Evolutionary conservation across 495 filamentous ascomycete genomes (phyloP).

Genomic region (Annulohypoxylon stygium): DNA sequence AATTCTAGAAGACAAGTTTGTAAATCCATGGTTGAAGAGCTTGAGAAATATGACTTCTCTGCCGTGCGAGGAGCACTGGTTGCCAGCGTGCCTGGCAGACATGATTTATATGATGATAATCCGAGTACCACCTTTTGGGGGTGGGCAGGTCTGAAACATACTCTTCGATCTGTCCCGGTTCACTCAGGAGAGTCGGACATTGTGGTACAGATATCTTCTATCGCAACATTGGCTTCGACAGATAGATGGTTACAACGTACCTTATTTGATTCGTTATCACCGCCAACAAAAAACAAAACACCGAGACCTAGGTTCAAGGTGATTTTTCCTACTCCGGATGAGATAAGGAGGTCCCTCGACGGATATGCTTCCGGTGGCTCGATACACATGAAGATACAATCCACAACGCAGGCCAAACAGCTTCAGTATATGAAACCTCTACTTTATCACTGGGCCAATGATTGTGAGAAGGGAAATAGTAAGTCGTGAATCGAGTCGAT

Average conservation of each 20-base stretch:
- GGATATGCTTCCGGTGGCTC: slow-evolving; percentile 83
- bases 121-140: slow-evolving; percentile 72
- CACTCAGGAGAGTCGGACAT: slow-evolving; percentile 65
- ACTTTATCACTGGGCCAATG: slow-evolving; percentile 77
- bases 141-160: slow-evolving; percentile 75
- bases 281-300: slow-evolving; percentile 27
- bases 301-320: slow-evolving; percentile 63
- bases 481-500: slow-evolving; percentile 13
- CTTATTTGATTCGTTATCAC: slow-evolving; percentile 65
- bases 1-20: slow-evolving; percentile 65
- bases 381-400: slow-evolving; percentile 84
- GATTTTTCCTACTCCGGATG: slow-evolving; percentile 83
- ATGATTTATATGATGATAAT: slow-evolving; percentile 61
- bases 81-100: slow-evolving; percentile 79
- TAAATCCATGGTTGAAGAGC: slow-evolving; percentile 64
- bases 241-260: slow-evolving; percentile 80
- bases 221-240: slow-evolving; percentile 80
- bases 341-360: slow-evolving; percentile 82
- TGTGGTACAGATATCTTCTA: slow-evolving; percentile 82
- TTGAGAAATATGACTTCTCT: slow-evolving; percentile 77
- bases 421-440: slow-evolving; percentile 78
- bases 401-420: slow-evolving; percentile 76
- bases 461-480: slow-evolving; percentile 56
- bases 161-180: slow-evolving; percentile 67
- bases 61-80: slow-evolving; percentile 78